Percentiles rank a stretch among this genome's conserved stretches.
Conservation (phyloP, 306 rosid genomes). For the Medicago lupulina region DNA sequence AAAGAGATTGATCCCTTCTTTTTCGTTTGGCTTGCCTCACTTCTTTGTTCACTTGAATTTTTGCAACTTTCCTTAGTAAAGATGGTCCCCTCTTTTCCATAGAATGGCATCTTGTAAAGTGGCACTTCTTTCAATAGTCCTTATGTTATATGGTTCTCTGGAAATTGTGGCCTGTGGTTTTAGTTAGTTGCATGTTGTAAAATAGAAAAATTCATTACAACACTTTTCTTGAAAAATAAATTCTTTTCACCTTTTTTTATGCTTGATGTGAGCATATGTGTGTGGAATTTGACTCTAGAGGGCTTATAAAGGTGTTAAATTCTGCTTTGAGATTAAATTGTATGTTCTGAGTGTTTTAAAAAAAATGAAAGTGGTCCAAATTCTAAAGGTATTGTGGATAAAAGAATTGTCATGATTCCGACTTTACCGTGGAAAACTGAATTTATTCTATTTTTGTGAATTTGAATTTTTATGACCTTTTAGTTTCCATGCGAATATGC, state of each 20-base stretch:
- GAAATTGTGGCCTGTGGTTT: slow-evolving; percentile 46
- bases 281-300: slow-evolving; percentile 34
- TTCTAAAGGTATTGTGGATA: slow-evolving; percentile 37
- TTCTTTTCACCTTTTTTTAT: slow-evolving; percentile 8
- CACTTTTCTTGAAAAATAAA: background rate
- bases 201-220: slow-evolving; percentile 32
- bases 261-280: slow-evolving; percentile 36
- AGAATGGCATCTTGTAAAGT: slow-evolving; percentile 52
- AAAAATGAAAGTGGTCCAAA: slow-evolving; percentile 48
- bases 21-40: slow-evolving; percentile 18
- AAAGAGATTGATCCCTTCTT: slow-evolving; percentile 35
- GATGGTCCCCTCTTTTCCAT: slow-evolving; percentile 47
- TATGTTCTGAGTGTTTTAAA: slow-evolving; percentile 23
- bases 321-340: slow-evolving; percentile 19
- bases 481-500: slow-evolving; percentile 13
- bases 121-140: slow-evolving; percentile 38
- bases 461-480: slow-evolving; percentile 40
- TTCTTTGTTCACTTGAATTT: slow-evolving; percentile 39
- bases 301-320: slow-evolving; percentile 27
- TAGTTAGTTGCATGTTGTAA: slow-evolving; percentile 36
- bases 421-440: slow-evolving; percentile 37
- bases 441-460: slow-evolving; percentile 42
- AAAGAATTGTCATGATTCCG: slow-evolving; percentile 21
- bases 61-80: slow-evolving; percentile 42
- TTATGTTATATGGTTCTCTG: slow-evolving; percentile 31